These are phyloP conservation scores for Prunus padus DNA, from an alignment of 306 rosid species.

Conservation along the genomic window DNA sequence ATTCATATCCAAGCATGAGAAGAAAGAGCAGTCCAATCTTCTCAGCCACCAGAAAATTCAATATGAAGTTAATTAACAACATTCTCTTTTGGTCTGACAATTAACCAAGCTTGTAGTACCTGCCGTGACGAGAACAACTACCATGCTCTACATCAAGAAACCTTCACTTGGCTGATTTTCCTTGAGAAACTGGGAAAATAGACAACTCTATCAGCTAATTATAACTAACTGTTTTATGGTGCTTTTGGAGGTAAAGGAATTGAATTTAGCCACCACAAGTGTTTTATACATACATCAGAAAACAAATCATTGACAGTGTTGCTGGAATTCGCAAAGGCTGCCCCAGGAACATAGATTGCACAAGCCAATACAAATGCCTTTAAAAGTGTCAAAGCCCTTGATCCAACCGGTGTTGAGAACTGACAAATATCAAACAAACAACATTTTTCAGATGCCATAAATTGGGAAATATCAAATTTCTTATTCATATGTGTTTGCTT, in stretches of 20 bases:
- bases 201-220: not conserved
- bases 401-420: conserved; percentile 22
- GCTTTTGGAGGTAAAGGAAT: not conserved
- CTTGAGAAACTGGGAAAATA: conserved; percentile 18
- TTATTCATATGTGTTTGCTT: not conserved
- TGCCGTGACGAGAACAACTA: conserved; percentile 28
- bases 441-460: not conserved
- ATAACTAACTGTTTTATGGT: not conserved
- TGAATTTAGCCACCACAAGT: not conserved
- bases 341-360: conserved; percentile 23
- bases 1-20: not conserved
- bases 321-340: conserved; percentile 23
- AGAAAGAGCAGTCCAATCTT: too few relatives aligned
- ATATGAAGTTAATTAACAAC: not conserved
- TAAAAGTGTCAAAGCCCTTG: conserved; percentile 24
- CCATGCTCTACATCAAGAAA: conserved; percentile 32
- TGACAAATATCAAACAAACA: conserved; percentile 1
- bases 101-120: conserved; percentile 5
- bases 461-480: not conserved
- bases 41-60: not conserved
- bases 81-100: too few relatives aligned
- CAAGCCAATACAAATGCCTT: conserved; percentile 22
- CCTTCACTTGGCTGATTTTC: conserved; percentile 28
- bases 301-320: conserved; percentile 12
- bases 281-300: conserved; percentile 14